Evolutionary conservation across 192 early-diverging fungal species (phyloP), one percentile per base, ranked within the genome.

Genomic region (Coemansia sp.): DNA sequence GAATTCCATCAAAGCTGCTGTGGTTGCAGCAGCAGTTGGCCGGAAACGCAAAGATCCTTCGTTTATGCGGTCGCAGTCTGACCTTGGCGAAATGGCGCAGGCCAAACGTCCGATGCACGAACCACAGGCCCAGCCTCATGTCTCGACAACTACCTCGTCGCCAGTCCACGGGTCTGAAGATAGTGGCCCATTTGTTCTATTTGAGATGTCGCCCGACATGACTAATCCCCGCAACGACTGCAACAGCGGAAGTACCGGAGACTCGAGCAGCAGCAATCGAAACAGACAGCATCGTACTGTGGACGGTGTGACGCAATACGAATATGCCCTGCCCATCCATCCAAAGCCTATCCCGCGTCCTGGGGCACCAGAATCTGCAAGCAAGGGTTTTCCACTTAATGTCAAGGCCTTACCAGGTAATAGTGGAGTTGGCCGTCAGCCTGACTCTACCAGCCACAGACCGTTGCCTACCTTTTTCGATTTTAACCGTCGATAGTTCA

Each of bases 21-120:
- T 49, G 59, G 28, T 16, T 19, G 49, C 23, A 25, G 27, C 19
- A 19, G 52, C 5, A 8, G 27, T 14, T 28, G 54, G 55, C 5
- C 77, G 68, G n/a, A 81, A 81, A 63, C 78, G 78, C 56, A 81
- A 81, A 53, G 72, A 75, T 25, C 69, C 71, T 19, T 81, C 78
- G 56, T 75, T 81, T 52, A 70, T 81, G 78, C 65, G 78, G 50
- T 81, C 78, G 49, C 78, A 75, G 49, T 81, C 78, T 16, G 78
- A 81, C 34, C 60, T 81, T 54, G 66, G 69, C 23, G 58, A 75
- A 2, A 59, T 72, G 73, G 54, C 38, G 14, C 58, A 34, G 49
- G 65, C 78, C 34, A 75, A 74, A 32, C 68, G 73, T n/a, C 62
- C 73, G 8, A 63, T 68, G 63, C 68, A 61, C 22, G 19, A 6